Percentiles rank a stretch among this genome's conserved stretches.
Conservation (phyloP, 2,329 filamentous ascomycete genomes). For the Fragosphaeria purpurea region DNA sequence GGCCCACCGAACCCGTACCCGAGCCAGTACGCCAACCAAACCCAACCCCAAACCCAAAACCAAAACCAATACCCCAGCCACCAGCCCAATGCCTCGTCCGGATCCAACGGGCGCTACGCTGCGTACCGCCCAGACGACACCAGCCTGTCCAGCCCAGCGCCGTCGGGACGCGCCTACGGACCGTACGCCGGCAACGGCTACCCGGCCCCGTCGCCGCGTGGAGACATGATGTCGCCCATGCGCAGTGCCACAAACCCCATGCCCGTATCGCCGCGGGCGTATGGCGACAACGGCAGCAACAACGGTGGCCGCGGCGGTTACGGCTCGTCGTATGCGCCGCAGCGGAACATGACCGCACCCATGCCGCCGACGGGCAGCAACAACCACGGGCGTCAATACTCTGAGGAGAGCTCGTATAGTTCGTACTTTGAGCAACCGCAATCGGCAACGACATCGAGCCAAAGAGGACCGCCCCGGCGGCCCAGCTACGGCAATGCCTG, state of each 20-base stretch:
- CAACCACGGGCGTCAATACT: constrained; percentile 9
- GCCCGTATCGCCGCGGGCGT: neutral
- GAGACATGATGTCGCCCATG: constrained; percentile 11
- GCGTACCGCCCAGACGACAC: neutral
- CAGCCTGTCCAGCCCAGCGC: constrained; percentile 20
- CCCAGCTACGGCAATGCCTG: constrained; percentile 8
- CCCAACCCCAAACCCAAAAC: constrained; percentile 1
- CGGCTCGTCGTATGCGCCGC: constrained; percentile 17
- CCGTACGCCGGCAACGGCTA: neutral
- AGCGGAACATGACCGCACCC: constrained; percentile 26
- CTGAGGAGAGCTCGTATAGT: constrained; percentile 11
- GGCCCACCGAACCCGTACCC: neutral
- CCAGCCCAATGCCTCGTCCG: neutral
- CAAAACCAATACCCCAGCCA: constrained; percentile 1
- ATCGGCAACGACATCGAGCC: constrained; percentile 3
- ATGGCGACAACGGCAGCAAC: neutral
- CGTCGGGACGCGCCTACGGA: constrained; percentile 17
- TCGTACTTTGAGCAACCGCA: constrained; percentile 10
- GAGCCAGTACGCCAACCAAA: neutral
- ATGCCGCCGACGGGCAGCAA: constrained; percentile 14
- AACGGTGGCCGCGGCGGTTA: neutral
- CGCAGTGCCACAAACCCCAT: constrained; percentile 21
- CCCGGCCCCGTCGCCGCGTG: neutral
- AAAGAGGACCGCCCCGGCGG: constrained; percentile 1
- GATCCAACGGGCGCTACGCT: constrained; percentile 6